These are phyloP conservation scores for Penicillium macrosclerotiorum DNA, from an alignment of 495 filamentous ascomycete species.

Conservation along the genomic window DNA sequence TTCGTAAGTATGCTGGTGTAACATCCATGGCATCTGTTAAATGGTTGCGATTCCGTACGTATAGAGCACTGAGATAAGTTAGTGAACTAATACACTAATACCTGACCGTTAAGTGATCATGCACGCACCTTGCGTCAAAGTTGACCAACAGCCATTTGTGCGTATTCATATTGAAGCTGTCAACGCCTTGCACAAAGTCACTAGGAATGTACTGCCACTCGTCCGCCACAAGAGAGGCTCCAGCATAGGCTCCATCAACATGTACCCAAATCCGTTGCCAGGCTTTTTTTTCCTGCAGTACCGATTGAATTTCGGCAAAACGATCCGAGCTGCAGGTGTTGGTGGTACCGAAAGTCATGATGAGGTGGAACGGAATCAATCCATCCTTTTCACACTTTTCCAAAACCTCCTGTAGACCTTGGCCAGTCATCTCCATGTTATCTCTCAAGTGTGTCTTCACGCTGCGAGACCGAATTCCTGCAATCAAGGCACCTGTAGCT, in stretches of 20 bases:
- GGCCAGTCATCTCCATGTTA: conserved; percentile 69
- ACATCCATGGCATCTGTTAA: conserved; percentile 78
- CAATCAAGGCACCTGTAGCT: conserved; percentile 83
- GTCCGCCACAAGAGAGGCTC: conserved; percentile 78
- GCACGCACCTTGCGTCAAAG: conserved; percentile 72
- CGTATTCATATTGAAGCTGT: conserved; percentile 93
- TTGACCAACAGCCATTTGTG: conserved; percentile 97
- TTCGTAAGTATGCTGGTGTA: conserved; percentile 78
- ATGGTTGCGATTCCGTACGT: conserved; percentile 68
- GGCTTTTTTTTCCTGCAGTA: conserved; percentile 58
- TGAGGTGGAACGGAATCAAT: conserved; percentile 82
- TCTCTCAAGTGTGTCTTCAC: conserved; percentile 60
- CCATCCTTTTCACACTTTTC: conserved; percentile 60
- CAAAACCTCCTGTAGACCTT: conserved; percentile 56
- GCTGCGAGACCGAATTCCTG: conserved; percentile 72
- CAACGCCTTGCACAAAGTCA: conserved; percentile 61
- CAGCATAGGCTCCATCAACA: conserved; percentile 95
- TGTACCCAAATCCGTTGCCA: conserved; percentile 80
- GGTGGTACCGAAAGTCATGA: conserved; percentile 84
- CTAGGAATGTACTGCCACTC: conserved; percentile 72
- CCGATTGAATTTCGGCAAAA: conserved; percentile 65
- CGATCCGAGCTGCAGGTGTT: conserved; percentile 84
- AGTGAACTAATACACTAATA: no score
- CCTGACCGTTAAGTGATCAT: no score
- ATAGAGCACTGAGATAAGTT: conserved; percentile 59